phyloP scores from a whole-genome alignment of 2,329 filamentous ascomycete species.

The Stachybotrys chartarum region DNA sequence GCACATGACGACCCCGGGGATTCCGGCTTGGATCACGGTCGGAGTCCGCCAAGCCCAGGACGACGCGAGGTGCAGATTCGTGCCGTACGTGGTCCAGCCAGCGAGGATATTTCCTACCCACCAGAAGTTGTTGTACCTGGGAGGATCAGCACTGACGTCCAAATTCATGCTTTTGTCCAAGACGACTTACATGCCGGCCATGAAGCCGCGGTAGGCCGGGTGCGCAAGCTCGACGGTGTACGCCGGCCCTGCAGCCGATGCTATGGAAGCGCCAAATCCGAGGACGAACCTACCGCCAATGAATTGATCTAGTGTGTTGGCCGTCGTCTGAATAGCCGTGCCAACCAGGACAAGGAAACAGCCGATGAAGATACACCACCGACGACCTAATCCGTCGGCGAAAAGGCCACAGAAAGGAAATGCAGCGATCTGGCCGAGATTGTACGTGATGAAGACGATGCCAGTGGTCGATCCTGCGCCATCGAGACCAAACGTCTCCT shows the following conservation, averaged over 20 bases:
- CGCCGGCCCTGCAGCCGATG: constrained; percentile 51
- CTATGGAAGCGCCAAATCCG: constrained; percentile 52
- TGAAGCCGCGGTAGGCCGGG: constrained; percentile 52
- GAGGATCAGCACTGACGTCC: neutral
- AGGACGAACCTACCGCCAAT: constrained; percentile 47
- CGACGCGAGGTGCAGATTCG: constrained; percentile 14
- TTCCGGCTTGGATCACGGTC: constrained; percentile 42
- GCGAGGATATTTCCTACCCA: constrained; percentile 47
- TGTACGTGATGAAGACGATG: constrained; percentile 11
- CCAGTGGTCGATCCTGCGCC: constrained; percentile 33
- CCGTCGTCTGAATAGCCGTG: constrained; percentile 12
- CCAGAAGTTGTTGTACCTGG: constrained; percentile 30
- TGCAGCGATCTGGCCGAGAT: constrained; percentile 8
- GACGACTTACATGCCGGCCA: constrained; percentile 42
- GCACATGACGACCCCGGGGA: constrained; percentile 51
- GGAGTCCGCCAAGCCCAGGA: constrained; percentile 53
- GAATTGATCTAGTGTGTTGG: constrained; percentile 41
- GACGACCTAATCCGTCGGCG: constrained; percentile 5
- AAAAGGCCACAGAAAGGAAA: constrained; percentile 5
- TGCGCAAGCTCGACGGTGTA: constrained; percentile 58
- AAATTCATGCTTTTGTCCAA: neutral
- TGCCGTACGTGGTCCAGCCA: constrained; percentile 42
- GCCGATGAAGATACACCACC: constrained; percentile 44
- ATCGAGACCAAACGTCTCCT: constrained; percentile 37
- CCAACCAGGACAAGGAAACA: constrained; percentile 39